Conservation (phyloP, 2,329 filamentous ascomycete species). For the Graphium sp. region DNA sequence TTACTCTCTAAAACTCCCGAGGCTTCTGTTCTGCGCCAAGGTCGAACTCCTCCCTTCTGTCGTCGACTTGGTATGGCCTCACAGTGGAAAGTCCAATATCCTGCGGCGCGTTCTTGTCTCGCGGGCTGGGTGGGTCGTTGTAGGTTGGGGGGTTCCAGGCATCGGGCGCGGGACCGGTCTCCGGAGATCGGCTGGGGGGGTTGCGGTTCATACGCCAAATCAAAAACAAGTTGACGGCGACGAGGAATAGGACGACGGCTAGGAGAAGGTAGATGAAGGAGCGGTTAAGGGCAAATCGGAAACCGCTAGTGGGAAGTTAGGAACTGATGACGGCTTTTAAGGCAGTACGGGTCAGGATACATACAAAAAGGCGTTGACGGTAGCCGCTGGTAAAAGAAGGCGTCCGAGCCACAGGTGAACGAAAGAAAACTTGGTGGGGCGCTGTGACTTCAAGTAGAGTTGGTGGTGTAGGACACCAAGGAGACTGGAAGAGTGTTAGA, state of each 20-base stretch:
- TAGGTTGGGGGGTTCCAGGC: background rate
- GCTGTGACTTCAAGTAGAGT: slow-evolving; percentile 29
- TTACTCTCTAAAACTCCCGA: slow-evolving; percentile 2
- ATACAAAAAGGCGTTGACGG: slow-evolving; percentile 39
- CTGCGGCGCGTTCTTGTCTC: background rate
- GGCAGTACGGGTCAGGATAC: slow-evolving; percentile 8
- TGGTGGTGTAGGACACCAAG: slow-evolving; percentile 39
- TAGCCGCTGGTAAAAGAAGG: slow-evolving; percentile 30
- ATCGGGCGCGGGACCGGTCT: background rate
- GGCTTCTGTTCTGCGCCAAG: slow-evolving; percentile 2
- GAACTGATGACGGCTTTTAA: background rate
- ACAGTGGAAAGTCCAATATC: slow-evolving; percentile 3
- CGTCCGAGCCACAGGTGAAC: slow-evolving; percentile 42
- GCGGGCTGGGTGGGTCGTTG: background rate
- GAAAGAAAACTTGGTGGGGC: slow-evolving; percentile 29
- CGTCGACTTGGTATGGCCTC: background rate
- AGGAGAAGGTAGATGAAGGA: slow-evolving; percentile 28
- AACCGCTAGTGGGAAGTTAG: slow-evolving; percentile 23
- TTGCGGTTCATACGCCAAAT: slow-evolving; percentile 7
- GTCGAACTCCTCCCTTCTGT: background rate
- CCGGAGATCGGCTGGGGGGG: background rate
- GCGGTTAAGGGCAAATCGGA: slow-evolving; percentile 34
- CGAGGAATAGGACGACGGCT: slow-evolving; percentile 24
- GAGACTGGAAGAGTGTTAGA: slow-evolving; percentile 7
- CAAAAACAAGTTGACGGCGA: slow-evolving; percentile 21